Evolutionary conservation across 352 stramenopile genomes (phyloP).

Genomic region (Sclerospora graminicola): DNA sequence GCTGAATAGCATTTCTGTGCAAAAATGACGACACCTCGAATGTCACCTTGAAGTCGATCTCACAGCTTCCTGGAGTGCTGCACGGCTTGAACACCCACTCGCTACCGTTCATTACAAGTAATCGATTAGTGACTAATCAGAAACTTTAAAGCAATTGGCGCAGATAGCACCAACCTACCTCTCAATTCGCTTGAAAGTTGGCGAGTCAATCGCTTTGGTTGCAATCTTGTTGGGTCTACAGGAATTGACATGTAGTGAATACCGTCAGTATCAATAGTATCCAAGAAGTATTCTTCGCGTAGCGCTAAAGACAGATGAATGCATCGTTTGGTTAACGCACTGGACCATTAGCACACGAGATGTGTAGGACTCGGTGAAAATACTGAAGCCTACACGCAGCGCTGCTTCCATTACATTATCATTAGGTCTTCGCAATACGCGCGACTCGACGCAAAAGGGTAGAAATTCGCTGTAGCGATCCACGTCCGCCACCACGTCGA

Average conservation of each 20-base stretch:
- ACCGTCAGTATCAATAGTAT: background rate
- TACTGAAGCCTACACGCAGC: conserved; percentile 62
- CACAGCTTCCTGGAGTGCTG: conserved; percentile 41
- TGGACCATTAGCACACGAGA: conserved; percentile 73
- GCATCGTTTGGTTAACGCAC: conserved; percentile 7
- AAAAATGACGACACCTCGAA: conserved; percentile 77
- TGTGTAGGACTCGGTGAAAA: conserved; percentile 80
- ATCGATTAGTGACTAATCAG: conserved; percentile 4
- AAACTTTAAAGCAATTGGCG: background rate
- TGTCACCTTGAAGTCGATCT: conserved; percentile 71
- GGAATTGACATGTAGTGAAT: background rate
- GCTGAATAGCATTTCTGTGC: conserved; percentile 67
- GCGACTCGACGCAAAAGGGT: conserved; percentile 73
- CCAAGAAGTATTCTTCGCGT: background rate
- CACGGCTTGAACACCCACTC: conserved; percentile 62
- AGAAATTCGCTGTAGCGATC: conserved; percentile 64
- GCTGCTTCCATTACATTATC: conserved; percentile 75
- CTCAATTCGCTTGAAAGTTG: conserved; percentile 81
- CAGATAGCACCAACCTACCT: conserved; percentile 27
- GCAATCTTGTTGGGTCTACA: conserved; percentile 57
- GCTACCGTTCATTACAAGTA: conserved; percentile 14
- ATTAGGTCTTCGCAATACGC: conserved; percentile 53
- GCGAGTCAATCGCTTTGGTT: conserved; percentile 70
- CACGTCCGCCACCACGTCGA: conserved; percentile 70
- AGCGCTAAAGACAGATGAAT: too few species aligned